phyloP scores from a whole-genome alignment of 306 rosid genomes.

The Cotoneaster glaucophyllus region DNA sequence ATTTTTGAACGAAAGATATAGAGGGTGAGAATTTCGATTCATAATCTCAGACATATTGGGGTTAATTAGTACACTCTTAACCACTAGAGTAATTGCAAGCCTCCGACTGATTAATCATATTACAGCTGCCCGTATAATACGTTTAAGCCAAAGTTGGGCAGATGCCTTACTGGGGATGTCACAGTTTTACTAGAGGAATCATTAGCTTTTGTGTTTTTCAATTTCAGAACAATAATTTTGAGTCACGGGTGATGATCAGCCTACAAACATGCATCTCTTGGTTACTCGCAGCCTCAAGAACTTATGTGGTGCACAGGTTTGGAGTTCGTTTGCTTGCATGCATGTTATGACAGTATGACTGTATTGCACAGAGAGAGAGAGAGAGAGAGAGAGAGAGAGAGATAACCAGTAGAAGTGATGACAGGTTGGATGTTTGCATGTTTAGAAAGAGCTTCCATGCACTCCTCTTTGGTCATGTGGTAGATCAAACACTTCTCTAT shows the following conservation, averaged over 20 bases:
- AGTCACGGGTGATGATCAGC: neutral
- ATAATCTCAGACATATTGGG: neutral
- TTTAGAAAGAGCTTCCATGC: conserved; percentile 90
- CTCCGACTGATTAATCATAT: neutral
- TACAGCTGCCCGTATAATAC: neutral
- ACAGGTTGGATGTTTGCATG: conserved; percentile 78
- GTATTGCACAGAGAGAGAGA: neutral
- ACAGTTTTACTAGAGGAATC: neutral
- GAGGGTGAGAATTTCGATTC: neutral
- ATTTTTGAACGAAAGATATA: neutral
- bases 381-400: neutral
- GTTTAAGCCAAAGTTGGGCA: neutral
- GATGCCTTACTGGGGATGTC: neutral
- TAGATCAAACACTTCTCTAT: conserved; percentile 91
- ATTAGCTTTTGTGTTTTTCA: neutral
- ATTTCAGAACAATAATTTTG: neutral
- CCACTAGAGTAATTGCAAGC: neutral
- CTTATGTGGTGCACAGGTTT: neutral
- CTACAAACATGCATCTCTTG: neutral
- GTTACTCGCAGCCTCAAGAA: neutral
- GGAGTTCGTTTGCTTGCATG: neutral
- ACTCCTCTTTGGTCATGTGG: conserved; percentile 78
- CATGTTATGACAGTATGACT: neutral
- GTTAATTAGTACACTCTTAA: neutral
- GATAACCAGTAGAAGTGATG: conserved; percentile 83